Evolutionary conservation across 495 filamentous ascomycete genomes (phyloP).

Genomic region (Trichoderma reesei): DNA sequence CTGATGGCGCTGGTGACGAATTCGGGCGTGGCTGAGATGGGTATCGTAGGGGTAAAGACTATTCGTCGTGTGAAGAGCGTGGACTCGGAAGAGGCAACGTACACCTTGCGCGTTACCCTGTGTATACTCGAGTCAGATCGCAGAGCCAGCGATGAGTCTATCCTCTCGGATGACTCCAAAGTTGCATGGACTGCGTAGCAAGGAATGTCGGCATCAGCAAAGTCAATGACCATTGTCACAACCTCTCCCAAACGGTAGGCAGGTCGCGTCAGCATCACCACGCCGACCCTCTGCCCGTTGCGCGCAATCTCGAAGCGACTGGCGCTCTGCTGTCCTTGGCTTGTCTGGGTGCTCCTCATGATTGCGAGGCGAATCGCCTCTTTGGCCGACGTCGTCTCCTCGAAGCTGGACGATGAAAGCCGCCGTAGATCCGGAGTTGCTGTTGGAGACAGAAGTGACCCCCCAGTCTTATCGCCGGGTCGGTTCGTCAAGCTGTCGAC

Average conservation of each 20-base stretch:
- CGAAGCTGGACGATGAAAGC: conserved; percentile 33
- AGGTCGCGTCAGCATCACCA: conserved; percentile 80
- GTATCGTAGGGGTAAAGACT: conserved; percentile 72
- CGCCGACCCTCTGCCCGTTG: conserved; percentile 73
- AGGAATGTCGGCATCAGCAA: conserved; percentile 58
- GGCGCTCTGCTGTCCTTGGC: conserved; percentile 51
- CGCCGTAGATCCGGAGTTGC: conserved; percentile 46
- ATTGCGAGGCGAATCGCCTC: conserved; percentile 90
- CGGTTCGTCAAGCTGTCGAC: conserved; percentile 69
- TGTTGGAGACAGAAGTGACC: conserved; percentile 59
- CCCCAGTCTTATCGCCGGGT: conserved; percentile 40
- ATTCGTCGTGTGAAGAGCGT: conserved; percentile 69
- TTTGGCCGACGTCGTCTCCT: conserved; percentile 48
- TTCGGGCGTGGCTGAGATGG: conserved; percentile 65
- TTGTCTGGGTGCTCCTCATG: conserved; percentile 58
- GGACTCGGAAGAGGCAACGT: conserved; percentile 67
- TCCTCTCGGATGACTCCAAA: conserved; percentile 69
- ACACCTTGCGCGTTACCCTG: conserved; percentile 71
- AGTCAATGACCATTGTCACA: conserved; percentile 73
- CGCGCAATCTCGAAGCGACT: conserved; percentile 94
- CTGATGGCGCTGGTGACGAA: conserved; percentile 82
- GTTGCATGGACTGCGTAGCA: conserved; percentile 71
- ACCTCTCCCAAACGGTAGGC: conserved; percentile 86
- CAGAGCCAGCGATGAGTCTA: conserved; percentile 71
- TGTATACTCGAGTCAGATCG: conserved; percentile 73